These are phyloP conservation scores for Fusarium sp. DNA, from an alignment of 2,329 filamentous ascomycete genomes.

Conservation along the genomic window DNA sequence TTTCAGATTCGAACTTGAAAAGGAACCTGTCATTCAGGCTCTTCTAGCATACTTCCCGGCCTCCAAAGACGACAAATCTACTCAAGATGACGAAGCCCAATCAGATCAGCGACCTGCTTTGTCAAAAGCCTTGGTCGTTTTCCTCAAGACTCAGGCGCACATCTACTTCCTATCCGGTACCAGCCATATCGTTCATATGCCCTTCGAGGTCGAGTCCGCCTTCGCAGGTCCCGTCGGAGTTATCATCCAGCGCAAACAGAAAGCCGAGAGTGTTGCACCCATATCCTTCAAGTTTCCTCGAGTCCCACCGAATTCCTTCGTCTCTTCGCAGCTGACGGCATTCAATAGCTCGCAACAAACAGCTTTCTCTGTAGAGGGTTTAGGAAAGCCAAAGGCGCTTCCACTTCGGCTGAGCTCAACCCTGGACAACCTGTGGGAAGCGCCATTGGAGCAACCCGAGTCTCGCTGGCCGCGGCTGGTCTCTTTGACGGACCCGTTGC, in stretches of 20 bases:
- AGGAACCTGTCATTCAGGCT: conserved; percentile 88
- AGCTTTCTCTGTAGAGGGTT: conserved; percentile 70
- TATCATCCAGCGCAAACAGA: conserved; percentile 85
- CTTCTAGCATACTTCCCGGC: conserved; percentile 85
- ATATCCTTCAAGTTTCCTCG: conserved; percentile 70
- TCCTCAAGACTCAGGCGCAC: conserved; percentile 93
- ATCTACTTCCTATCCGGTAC: conserved; percentile 92
- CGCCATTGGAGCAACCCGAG: conserved; percentile 66
- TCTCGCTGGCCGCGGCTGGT: conserved; percentile 82
- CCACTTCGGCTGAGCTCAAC: conserved; percentile 68
- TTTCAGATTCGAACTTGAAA: conserved; percentile 89
- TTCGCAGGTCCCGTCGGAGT: conserved; percentile 87
- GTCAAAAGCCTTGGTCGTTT: conserved; percentile 85
- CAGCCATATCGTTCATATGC: conserved; percentile 91
- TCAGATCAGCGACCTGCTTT: conserved; percentile 51
- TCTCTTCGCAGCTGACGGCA: conserved; percentile 75
- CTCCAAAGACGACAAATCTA: conserved; percentile 57
- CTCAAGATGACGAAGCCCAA: conserved; percentile 19
- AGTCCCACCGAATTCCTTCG: conserved; percentile 87
- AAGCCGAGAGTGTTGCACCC: conserved; percentile 64
- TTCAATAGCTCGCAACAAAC: conserved; percentile 66
- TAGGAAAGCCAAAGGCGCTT: conserved; percentile 69
- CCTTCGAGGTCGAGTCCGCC: conserved; percentile 92
- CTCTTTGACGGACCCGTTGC: conserved; percentile 86
- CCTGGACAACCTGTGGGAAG: conserved; percentile 71